These are phyloP conservation scores for Nephelium lappaceum DNA, from an alignment of 345 rosid species.

Conservation along the genomic window DNA sequence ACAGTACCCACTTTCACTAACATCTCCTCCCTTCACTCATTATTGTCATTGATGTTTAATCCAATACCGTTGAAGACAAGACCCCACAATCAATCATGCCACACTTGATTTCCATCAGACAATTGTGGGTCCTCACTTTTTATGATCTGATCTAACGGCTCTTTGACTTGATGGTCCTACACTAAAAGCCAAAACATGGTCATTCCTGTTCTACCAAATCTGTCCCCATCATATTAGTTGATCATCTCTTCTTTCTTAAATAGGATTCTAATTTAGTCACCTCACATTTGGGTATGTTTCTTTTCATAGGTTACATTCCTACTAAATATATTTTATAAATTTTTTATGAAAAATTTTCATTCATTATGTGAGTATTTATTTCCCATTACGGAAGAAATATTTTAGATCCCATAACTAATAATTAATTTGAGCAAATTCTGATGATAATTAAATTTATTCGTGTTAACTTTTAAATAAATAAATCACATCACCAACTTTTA, in stretches of 20 bases:
- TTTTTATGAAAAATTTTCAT: too few relatives aligned
- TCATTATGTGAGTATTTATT: too few relatives aligned
- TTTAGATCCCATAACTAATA: too few relatives aligned
- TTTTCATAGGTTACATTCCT: too few relatives aligned
- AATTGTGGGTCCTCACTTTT: neutral
- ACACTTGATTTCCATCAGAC: neutral
- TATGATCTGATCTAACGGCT: slow-evolving; percentile 27
- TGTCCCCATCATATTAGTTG: neutral
- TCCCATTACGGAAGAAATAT: too few relatives aligned
- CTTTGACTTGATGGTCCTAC: slow-evolving; percentile 20
- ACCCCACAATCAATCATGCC: neutral
- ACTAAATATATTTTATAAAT: too few relatives aligned
- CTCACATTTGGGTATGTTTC: neutral
- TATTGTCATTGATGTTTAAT: neutral
- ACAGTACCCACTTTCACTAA: too few relatives aligned
- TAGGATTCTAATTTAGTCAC: slow-evolving; percentile 26
- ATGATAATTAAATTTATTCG: too few relatives aligned
- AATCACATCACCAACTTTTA: too few relatives aligned
- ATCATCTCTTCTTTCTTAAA: neutral
- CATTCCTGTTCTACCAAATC: neutral
- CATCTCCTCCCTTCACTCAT: neutral
- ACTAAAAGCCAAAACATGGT: neutral
- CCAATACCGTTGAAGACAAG: neutral
- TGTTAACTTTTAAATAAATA: too few relatives aligned
- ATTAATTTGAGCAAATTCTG: too few relatives aligned